These are phyloP conservation scores for Vitis hybrid DNA, from an alignment of 177 flowering plant species.

Conservation along the genomic window DNA sequence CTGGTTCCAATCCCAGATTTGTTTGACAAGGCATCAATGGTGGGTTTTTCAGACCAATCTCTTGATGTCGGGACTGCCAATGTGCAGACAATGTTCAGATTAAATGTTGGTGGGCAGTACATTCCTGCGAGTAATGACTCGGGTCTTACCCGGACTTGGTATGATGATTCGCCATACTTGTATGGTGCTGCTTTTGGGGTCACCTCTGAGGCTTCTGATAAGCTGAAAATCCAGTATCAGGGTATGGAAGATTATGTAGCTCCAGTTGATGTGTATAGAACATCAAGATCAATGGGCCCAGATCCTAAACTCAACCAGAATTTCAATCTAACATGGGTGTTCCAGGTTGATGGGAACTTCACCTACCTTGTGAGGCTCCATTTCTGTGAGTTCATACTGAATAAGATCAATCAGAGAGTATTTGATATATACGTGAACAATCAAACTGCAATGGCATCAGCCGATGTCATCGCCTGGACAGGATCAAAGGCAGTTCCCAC, in stretches of 20 bases:
- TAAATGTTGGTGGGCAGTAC: constrained; percentile 57
- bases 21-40: constrained; percentile 27
- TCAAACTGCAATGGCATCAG: constrained; percentile 31
- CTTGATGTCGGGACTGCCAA: constrained; percentile 11
- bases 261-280: constrained; percentile 41
- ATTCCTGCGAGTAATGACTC: constrained; percentile 47
- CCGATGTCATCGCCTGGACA: constrained; percentile 42
- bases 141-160: constrained; percentile 46
- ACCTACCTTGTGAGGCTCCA: constrained; percentile 51
- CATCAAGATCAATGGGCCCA: constrained; percentile 44
- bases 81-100: constrained; percentile 37
- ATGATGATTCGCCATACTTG: constrained; percentile 47
- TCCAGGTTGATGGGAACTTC: constrained; percentile 46
- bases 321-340: constrained; percentile 55
- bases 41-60: constrained; percentile 26
- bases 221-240: constrained; percentile 20
- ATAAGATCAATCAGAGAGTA: constrained; percentile 40
- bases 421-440: constrained; percentile 50
- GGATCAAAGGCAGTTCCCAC: constrained; percentile 27
- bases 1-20: constrained; percentile 36
- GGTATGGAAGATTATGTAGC: constrained; percentile 31
- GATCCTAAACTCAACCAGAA: constrained; percentile 25
- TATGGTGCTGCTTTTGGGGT: constrained; percentile 40
- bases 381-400: constrained; percentile 42
- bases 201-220: constrained; percentile 11